Conservation (phyloP, 805 yeast species). For the Cyberlindnera amylophila region DNA sequence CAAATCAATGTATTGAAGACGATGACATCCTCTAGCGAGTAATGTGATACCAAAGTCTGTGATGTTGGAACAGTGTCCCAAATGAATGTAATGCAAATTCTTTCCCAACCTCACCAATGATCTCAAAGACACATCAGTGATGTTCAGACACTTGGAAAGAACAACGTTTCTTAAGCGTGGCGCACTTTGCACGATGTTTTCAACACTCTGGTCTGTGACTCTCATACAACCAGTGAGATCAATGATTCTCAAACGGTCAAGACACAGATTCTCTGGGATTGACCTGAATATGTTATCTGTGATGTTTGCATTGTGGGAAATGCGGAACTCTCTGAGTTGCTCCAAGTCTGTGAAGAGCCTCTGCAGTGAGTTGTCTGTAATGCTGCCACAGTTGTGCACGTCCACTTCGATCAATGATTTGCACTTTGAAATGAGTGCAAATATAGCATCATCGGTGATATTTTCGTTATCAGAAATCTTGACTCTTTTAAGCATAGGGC, state of each 20-base stretch:
- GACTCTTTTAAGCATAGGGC: slow-evolving; percentile 77
- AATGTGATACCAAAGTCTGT: slow-evolving; percentile 84
- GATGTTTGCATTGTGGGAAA: slow-evolving; percentile 67
- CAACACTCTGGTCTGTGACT: slow-evolving; percentile 76
- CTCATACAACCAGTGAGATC: slow-evolving; percentile 83
- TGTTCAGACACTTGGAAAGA: slow-evolving; percentile 80
- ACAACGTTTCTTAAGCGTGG: slow-evolving; percentile 87
- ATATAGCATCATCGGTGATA: slow-evolving; percentile 61
- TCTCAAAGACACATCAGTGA: slow-evolving; percentile 76
- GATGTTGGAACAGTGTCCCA: slow-evolving; percentile 89
- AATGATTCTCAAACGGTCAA: slow-evolving; percentile 71
- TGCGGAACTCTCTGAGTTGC: slow-evolving; percentile 80
- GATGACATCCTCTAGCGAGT: slow-evolving; percentile 71
- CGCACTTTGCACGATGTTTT: slow-evolving; percentile 65
- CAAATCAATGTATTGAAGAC: slow-evolving; percentile 88
- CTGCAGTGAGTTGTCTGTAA: slow-evolving; percentile 61
- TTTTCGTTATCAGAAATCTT: slow-evolving; percentile 70
- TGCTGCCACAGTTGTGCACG: slow-evolving; percentile 72
- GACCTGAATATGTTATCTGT: slow-evolving; percentile 61
- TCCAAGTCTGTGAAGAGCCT: slow-evolving; percentile 55
- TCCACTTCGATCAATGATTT: slow-evolving; percentile 85
- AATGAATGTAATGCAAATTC: slow-evolving; percentile 81
- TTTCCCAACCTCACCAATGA: slow-evolving; percentile 72
- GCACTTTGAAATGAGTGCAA: slow-evolving; percentile 64
- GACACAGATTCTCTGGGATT: slow-evolving; percentile 42